Base-by-base conservation (phyloP, 2,329 filamentous ascomycete genomes). In the Bisporella sp. region DNA sequence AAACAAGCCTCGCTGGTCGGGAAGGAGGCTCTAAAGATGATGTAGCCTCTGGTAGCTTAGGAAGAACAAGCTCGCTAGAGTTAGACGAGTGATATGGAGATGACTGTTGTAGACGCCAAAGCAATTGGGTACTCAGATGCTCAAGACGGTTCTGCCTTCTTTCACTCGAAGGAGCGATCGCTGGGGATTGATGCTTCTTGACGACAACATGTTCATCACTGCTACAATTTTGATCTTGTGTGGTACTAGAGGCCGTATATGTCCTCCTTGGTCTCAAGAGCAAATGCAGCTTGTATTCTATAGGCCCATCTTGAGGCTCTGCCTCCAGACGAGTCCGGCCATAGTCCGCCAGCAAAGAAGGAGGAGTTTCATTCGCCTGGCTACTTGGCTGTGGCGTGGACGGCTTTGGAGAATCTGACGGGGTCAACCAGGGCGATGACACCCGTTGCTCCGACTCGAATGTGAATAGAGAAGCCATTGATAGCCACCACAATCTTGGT, bases 101-200 rank as follows among this genome's bases (percentile, higher is more conserved):
- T 1, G 92, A 96, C 66, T 99, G 93, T 65, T 97, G 91, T 51
- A 99, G 69, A 45, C 93, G 80, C 93, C 93, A 99, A 5, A 99
- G 73, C 29, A 99, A 75, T 67, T 99, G 93, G 0, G 93, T 99
- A 0, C 92, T 99, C 55, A 99, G 72, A 62, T 96, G 89, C 63
- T 96, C 85, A 12, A 97, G 75, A 43, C 93, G 81, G 59, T 90
- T 82, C 66, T 96, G 89, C 29, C 89, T 83, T 31, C 83, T 84
- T 61, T 91, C 84, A 43, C 71, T 81, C 43, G 61, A 67, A 41
- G 60, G 55, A 21, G 62, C 56, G 13, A 61, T 45, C 29, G 58
- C 46, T 40, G 58, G 49, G 6, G 48, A 50, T 5, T 54, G 39
- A 5, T 50, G 50, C 31, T 47, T 48, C 29, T 40, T 13, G 28